Percentiles rank a stretch among this genome's conserved stretches.
Conservation (phyloP, 768 basidiomycete species). For the Hericium rajendrae region DNA sequence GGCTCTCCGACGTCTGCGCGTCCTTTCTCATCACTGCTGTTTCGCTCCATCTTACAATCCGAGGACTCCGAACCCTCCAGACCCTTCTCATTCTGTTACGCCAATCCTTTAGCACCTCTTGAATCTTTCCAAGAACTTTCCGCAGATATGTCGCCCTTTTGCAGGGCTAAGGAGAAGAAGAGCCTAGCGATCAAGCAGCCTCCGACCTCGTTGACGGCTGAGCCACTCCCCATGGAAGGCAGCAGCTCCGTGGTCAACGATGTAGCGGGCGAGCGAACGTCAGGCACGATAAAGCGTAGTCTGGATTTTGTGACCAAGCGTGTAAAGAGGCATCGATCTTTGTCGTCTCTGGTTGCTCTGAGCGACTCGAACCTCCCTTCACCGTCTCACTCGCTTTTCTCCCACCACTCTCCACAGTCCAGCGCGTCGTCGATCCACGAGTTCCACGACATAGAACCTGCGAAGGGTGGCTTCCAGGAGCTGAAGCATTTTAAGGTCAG, state of each 20-base stretch:
- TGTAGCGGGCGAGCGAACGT: no score
- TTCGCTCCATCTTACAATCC: not conserved
- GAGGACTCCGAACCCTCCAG: not conserved
- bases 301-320: not conserved
- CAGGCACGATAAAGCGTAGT: not conserved
- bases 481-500: conserved; percentile 15
- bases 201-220: not conserved
- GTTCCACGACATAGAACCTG: not conserved
- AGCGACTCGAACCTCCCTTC: not conserved
- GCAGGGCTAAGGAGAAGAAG: not conserved
- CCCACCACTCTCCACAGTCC: not conserved
- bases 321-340: not conserved
- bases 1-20: not conserved
- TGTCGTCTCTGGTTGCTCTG: not conserved
- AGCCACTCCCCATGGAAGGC: not conserved
- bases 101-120: not conserved
- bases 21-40: not conserved
- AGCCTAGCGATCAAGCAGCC: not conserved
- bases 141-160: not conserved
- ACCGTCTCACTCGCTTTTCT: not conserved
- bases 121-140: not conserved
- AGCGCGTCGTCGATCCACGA: not conserved
- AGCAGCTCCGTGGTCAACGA: not conserved
- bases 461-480: conserved; percentile 10
- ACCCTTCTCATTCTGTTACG: not conserved